A percentile compares a stretch with the other conserved stretches of the same genome.
Evolutionary conservation across 2,329 filamentous ascomycete genomes (phyloP).

Genomic region (Coniochaeta hoffmannii): DNA sequence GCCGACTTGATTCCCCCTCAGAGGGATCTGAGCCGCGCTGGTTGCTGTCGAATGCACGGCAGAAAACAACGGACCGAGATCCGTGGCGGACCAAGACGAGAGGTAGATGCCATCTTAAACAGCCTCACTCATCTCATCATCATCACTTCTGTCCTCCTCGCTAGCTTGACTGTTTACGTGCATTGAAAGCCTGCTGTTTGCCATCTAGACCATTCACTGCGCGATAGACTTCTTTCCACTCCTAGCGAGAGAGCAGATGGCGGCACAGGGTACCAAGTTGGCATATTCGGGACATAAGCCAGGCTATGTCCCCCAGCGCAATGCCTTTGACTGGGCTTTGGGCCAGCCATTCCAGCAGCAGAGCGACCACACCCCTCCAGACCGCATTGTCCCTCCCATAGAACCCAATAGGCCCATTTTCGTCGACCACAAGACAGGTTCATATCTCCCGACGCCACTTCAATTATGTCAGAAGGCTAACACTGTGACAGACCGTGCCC

Average conservation of each 20-base stretch:
- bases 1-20: not conserved
- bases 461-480: not conserved
- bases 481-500: slow-evolving; percentile 21
- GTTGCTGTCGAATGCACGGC: not conserved
- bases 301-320: slow-evolving; percentile 16
- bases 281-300: slow-evolving; percentile 14
- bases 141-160: too few species aligned
- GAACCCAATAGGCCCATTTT: slow-evolving; percentile 26
- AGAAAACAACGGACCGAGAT: slow-evolving; percentile 2
- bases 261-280: not conserved
- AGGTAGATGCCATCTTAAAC: not conserved
- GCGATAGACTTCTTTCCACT: not conserved
- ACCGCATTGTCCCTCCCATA: slow-evolving; percentile 23
- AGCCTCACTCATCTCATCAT: not conserved
- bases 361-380: slow-evolving; percentile 19
- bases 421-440: slow-evolving; percentile 31
- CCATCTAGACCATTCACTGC: too few species aligned
- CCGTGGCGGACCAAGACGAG: not conserved
- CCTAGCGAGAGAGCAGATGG: not conserved
- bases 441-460: not conserved
- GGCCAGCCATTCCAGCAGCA: slow-evolving; percentile 26
- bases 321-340: slow-evolving; percentile 29
- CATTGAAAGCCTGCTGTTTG: too few species aligned
- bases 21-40: not conserved
- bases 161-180: too few species aligned